phyloP scores from a whole-genome alignment of 2,329 filamentous ascomycete genomes.

The Simplicillium sp. region DNA sequence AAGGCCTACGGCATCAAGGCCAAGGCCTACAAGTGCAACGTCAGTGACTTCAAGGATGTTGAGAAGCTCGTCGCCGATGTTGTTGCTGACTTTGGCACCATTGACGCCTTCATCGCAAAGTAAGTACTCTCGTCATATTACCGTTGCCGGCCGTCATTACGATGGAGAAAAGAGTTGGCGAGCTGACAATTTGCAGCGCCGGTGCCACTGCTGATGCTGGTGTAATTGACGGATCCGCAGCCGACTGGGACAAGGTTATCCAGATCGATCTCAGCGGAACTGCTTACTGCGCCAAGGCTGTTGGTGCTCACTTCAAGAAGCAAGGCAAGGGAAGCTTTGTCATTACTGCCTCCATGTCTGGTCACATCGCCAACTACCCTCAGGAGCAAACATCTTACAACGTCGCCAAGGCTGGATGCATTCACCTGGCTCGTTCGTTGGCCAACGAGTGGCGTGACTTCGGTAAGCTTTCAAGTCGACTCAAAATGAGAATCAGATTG shows the following conservation, averaged over 20 bases:
- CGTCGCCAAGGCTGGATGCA: slow-evolving; percentile 49
- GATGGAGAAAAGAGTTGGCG: too few species aligned
- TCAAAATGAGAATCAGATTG: too few species aligned
- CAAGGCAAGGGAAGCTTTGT: slow-evolving; percentile 57
- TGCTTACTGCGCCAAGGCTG: slow-evolving; percentile 57
- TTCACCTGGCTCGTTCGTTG: slow-evolving; percentile 33
- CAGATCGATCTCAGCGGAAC: slow-evolving; percentile 57
- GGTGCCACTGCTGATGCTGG: slow-evolving; percentile 61
- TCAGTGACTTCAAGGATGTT: slow-evolving; percentile 42
- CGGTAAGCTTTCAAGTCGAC: neutral
- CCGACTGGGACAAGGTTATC: slow-evolving; percentile 58
- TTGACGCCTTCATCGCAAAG: slow-evolving; percentile 70
- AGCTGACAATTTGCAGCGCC: slow-evolving; percentile 30
- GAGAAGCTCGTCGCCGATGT: slow-evolving; percentile 51
- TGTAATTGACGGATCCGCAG: slow-evolving; percentile 56
- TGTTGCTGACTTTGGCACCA: slow-evolving; percentile 61
- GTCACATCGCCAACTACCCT: slow-evolving; percentile 61
- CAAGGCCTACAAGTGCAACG: slow-evolving; percentile 50
- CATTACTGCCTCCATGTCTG: slow-evolving; percentile 61
- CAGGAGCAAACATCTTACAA: slow-evolving; percentile 61
- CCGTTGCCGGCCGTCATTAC: too few species aligned
- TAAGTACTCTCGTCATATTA: slow-evolving; percentile 38
- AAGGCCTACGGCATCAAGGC: slow-evolving; percentile 59
- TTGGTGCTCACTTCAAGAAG: slow-evolving; percentile 54
- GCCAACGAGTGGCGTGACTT: slow-evolving; percentile 63